Conservation (phyloP, 2,329 filamentous ascomycete species). For the Tolypocladium amazonense region DNA sequence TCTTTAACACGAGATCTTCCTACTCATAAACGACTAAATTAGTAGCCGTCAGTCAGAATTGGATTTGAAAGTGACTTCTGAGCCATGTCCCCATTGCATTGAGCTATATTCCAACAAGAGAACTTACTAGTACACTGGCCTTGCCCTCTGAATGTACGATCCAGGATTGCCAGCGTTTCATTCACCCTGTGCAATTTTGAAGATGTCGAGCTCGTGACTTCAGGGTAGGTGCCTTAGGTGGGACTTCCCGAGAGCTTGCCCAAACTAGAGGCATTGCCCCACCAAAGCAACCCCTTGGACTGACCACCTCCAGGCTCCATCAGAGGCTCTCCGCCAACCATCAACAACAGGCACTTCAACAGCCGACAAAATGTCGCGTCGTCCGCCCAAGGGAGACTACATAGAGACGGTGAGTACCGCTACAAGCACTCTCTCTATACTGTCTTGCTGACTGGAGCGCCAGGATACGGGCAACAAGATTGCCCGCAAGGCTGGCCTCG, state of each 20-base stretch:
- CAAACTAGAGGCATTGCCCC: neutral
- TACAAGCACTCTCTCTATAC: neutral
- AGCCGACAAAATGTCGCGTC: constrained; percentile 54
- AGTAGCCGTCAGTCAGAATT: neutral
- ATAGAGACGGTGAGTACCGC: constrained; percentile 67
- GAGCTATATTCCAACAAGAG: neutral
- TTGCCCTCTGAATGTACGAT: too few relatives aligned
- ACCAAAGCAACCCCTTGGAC: neutral
- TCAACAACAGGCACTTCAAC: neutral
- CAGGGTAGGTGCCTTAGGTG: neutral
- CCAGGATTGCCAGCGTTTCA: neutral
- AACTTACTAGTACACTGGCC: neutral
- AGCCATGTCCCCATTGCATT: neutral
- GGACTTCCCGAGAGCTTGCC: neutral
- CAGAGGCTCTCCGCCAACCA: neutral
- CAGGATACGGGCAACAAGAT: constrained; percentile 99
- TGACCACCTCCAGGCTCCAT: too few relatives aligned
- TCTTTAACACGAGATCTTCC: neutral
- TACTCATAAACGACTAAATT: too few relatives aligned
- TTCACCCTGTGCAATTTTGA: neutral
- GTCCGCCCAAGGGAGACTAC: constrained; percentile 78
- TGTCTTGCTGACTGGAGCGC: neutral
- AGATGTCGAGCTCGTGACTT: neutral
- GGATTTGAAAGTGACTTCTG: neutral
- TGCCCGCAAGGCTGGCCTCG: constrained; percentile 79